Evolutionary conservation across 2,329 filamentous ascomycete genomes (phyloP).

Genomic region (Penicillium concentricum): DNA sequence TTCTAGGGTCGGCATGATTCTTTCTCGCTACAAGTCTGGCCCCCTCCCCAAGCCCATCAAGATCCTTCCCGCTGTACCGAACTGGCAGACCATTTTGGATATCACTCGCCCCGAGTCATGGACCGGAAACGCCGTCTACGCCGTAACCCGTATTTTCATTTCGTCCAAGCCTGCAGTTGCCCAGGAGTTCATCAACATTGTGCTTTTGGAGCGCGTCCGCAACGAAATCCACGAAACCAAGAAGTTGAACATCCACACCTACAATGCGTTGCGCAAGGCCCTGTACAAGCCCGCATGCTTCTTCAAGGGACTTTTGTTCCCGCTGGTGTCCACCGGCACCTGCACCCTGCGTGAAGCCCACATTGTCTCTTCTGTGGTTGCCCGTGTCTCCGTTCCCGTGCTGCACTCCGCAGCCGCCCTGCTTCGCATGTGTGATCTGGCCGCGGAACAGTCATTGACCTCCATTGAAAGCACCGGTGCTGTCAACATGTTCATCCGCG

Average conservation of each 20-base stretch:
- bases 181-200: conserved; percentile 80
- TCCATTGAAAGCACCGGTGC: conserved; percentile 83
- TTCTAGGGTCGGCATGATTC: conserved; percentile 73
- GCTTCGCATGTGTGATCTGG: conserved; percentile 89
- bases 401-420: conserved; percentile 89
- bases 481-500: conserved; percentile 92
- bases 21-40: conserved; percentile 93
- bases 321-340: conserved; percentile 77
- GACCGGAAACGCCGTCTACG: conserved; percentile 80
- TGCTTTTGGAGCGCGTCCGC: conserved; percentile 85
- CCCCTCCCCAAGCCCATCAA: conserved; percentile 97
- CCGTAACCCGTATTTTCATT: conserved; percentile 89
- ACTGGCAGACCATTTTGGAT: conserved; percentile 85
- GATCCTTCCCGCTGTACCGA: conserved; percentile 84
- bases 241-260: conserved; percentile 93
- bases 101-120: conserved; percentile 77
- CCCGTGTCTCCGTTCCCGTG: conserved; percentile 82
- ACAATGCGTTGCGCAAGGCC: conserved; percentile 87
- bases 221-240: conserved; percentile 92
- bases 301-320: conserved; percentile 95
- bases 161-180: conserved; percentile 76
- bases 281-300: conserved; percentile 94
- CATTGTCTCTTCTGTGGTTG: conserved; percentile 83
- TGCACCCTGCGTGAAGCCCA: conserved; percentile 90
- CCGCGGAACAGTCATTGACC: conserved; percentile 76